These are phyloP conservation scores for Solanum peruvianum DNA, from an alignment of 257 asterid genomes.

Conservation along the genomic window DNA sequence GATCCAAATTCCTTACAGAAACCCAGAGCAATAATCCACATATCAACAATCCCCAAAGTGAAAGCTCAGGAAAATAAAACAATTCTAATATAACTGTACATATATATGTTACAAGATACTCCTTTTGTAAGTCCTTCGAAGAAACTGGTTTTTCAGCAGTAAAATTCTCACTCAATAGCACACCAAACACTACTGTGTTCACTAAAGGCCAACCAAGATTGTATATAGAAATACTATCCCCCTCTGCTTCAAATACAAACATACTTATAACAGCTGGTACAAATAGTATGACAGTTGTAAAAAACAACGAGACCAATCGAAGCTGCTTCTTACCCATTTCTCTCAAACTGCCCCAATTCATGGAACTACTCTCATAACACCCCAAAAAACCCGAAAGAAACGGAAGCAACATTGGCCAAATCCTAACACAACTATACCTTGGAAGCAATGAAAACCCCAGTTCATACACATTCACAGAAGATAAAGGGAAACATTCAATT, in stretches of 20 bases:
- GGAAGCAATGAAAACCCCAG: slow-evolving; percentile 39
- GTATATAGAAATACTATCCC: slow-evolving; percentile 49
- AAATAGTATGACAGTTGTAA: slow-evolving; percentile 50
- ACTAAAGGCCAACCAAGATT: slow-evolving; percentile 80
- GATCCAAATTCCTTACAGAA: slow-evolving; percentile 58
- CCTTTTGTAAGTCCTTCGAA: slow-evolving; percentile 53
- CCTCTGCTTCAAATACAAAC: slow-evolving; percentile 76
- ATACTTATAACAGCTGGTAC: slow-evolving; percentile 75
- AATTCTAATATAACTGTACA: slow-evolving; percentile 73
- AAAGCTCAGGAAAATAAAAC: slow-evolving; percentile 71
- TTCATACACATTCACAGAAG: slow-evolving; percentile 46
- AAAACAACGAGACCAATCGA: slow-evolving; percentile 57
- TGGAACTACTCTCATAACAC: slow-evolving; percentile 50
- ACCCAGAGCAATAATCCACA: slow-evolving; percentile 73
- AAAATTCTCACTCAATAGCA: slow-evolving; percentile 82
- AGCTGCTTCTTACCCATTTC: slow-evolving; percentile 62
- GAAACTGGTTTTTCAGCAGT: slow-evolving; percentile 43
- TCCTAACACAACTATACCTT: slow-evolving; percentile 53
- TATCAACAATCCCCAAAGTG: slow-evolving; percentile 79
- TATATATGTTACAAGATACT: slow-evolving; percentile 59
- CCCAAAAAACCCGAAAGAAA: slow-evolving; percentile 77
- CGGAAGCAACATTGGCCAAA: slow-evolving; percentile 90
- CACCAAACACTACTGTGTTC: slow-evolving; percentile 82
- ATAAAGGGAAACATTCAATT: slow-evolving; percentile 75
- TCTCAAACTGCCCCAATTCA: slow-evolving; percentile 46